phyloP scores from a whole-genome alignment of 1,284 basidiomycete species.

The Tylopilus sp. region DNA sequence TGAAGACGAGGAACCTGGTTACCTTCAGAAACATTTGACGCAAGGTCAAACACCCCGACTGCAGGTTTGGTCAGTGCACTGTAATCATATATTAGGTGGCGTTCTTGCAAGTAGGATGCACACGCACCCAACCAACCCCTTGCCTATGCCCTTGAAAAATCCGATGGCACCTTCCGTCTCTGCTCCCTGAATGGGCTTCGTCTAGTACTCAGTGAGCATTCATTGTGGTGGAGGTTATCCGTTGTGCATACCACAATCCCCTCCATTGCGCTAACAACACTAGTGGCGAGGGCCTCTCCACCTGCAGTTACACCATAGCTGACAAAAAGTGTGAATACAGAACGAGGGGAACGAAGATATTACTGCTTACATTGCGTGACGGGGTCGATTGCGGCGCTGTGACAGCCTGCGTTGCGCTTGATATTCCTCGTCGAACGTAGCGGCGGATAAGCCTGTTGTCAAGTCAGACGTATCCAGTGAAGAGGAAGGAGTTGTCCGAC shows the following conservation, averaged over 20 bases:
- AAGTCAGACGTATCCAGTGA: slow-evolving; percentile 1
- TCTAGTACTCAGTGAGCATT: slow-evolving; percentile 38
- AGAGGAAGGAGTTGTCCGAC: slow-evolving; percentile 35
- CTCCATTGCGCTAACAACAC: slow-evolving; percentile 93
- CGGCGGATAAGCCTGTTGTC: slow-evolving; percentile 81
- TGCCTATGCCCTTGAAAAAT: slow-evolving; percentile 97
- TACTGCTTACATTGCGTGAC: slow-evolving; percentile 80
- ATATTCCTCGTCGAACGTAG: slow-evolving; percentile 94
- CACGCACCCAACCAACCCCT: slow-evolving; percentile 86
- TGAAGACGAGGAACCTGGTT: slow-evolving; percentile 2
- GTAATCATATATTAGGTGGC: slow-evolving; percentile 17
- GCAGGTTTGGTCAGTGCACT: slow-evolving; percentile 94
- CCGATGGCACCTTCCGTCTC: slow-evolving; percentile 91
- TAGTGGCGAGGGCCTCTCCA: slow-evolving; percentile 89
- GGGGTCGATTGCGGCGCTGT: slow-evolving; percentile 88
- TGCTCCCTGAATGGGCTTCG: slow-evolving; percentile 95
- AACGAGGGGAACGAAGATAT: neutral
- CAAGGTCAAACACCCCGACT: slow-evolving; percentile 94
- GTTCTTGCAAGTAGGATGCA: slow-evolving; percentile 6
- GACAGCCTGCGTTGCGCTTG: slow-evolving; percentile 86
- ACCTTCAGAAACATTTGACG: slow-evolving; percentile 95
- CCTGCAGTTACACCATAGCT: slow-evolving; percentile 93
- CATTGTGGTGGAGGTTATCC: neutral
- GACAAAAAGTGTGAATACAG: slow-evolving; percentile 13
- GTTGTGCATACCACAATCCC: slow-evolving; percentile 74